Evolutionary conservation across 2,329 filamentous ascomycete species (phyloP).

Genomic region (Pseudocercospora musae): DNA sequence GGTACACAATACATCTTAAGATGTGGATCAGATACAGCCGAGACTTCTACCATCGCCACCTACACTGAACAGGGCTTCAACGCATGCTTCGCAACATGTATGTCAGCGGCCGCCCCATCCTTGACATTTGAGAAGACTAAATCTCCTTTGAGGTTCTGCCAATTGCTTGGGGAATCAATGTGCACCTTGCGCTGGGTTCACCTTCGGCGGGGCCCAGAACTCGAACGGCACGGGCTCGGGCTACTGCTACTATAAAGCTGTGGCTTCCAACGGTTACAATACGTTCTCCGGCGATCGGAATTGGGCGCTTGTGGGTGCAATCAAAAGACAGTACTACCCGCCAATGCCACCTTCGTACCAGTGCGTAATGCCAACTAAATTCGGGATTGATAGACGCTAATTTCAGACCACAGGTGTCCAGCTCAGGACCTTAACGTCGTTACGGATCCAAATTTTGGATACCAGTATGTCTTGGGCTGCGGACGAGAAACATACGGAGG

Average conservation of each 20-base stretch:
- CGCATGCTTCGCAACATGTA: not conserved
- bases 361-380: not conserved
- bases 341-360: conserved; percentile 4
- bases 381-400: not conserved
- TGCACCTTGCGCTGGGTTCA: not conserved
- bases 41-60: not conserved
- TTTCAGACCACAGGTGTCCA: not conserved
- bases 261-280: not conserved
- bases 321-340: conserved; percentile 2
- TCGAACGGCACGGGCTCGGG: not conserved
- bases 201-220: not conserved
- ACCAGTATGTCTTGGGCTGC: conserved; percentile 5
- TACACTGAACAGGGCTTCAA: not conserved
- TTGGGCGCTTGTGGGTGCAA: not conserved
- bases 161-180: not conserved
- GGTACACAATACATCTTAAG: not conserved
- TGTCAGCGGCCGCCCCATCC: not conserved
- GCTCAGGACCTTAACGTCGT: not conserved
- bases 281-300: not conserved
- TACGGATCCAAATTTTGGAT: conserved; percentile 5
- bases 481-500: not conserved
- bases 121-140: not conserved
- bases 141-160: not conserved
- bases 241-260: not conserved
- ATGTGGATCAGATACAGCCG: conserved; percentile 1